These are phyloP conservation scores for Pseudopediastrum boryanum DNA, from an alignment of 139 green algal species.

Conservation along the genomic window DNA sequence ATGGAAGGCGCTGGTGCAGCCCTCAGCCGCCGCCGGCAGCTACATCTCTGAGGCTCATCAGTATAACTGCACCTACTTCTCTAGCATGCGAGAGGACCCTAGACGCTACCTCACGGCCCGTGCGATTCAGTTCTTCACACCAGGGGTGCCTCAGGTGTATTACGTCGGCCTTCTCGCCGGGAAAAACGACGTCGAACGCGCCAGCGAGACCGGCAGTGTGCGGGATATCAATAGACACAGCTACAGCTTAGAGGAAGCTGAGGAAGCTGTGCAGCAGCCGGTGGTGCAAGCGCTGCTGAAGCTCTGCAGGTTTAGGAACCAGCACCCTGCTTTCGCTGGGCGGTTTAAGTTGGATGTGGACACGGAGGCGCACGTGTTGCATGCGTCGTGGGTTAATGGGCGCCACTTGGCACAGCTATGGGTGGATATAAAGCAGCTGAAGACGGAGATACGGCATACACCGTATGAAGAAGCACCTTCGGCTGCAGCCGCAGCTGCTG, in stretches of 20 bases:
- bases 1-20: too few species aligned
- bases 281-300: slow-evolving; percentile 63
- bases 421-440: neutral
- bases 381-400: slow-evolving; percentile 23
- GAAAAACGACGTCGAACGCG: slow-evolving; percentile 38
- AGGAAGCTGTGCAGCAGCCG: slow-evolving; percentile 43
- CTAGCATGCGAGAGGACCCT: slow-evolving; percentile 28
- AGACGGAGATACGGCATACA: slow-evolving; percentile 11
- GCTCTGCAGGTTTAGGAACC: slow-evolving; percentile 56
- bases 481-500: too few species aligned
- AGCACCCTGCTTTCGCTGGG: slow-evolving; percentile 52
- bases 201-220: slow-evolving; percentile 31
- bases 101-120: slow-evolving; percentile 53
- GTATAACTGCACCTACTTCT: slow-evolving; percentile 65
- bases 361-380: slow-evolving; percentile 12
- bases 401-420: slow-evolving; percentile 16
- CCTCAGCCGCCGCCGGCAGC: too few species aligned
- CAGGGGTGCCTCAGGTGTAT: slow-evolving; percentile 60
- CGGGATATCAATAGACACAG: slow-evolving; percentile 57
- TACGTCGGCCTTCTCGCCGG: slow-evolving; percentile 59
- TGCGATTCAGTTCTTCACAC: slow-evolving; percentile 62
- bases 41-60: too few species aligned
- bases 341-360: slow-evolving; percentile 30
- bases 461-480: too few species aligned
- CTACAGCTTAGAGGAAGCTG: slow-evolving; percentile 53